Conservation (phyloP, 225 moss, liverwort and hornwort species). For the Climacium dendroides region DNA sequence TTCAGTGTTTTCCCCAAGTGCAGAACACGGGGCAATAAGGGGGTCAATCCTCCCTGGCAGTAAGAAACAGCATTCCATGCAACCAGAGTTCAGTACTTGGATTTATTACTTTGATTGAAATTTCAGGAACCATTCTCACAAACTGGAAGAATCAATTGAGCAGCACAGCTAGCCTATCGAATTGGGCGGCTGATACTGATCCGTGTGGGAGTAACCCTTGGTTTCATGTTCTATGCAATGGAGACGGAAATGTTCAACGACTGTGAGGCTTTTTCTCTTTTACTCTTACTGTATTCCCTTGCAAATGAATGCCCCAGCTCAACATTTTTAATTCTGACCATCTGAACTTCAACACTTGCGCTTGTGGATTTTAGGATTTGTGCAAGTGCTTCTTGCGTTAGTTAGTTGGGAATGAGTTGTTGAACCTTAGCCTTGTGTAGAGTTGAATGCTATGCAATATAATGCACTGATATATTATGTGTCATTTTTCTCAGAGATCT, state of each 20-base stretch:
- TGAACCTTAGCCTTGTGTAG: not conserved
- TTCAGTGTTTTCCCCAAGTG: too few relatives aligned
- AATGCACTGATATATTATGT: not conserved
- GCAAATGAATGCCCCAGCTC: not conserved
- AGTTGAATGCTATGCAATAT: not conserved
- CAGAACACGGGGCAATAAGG: too few relatives aligned
- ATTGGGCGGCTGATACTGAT: not conserved
- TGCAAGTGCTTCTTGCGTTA: not conserved
- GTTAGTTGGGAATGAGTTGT: not conserved
- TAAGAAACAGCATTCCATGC: not conserved
- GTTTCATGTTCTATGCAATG: not conserved
- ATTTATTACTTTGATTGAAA: not conserved
- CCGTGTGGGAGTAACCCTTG: not conserved
- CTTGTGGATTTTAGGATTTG: not conserved
- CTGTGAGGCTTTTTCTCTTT: not conserved
- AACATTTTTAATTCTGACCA: not conserved
- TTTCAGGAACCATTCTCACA: not conserved
- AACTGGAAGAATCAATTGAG: not conserved
- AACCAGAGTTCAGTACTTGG: not conserved
- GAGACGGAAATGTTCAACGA: accelerated
- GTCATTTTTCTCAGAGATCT: not conserved
- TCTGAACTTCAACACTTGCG: too few relatives aligned
- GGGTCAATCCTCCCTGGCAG: too few relatives aligned
- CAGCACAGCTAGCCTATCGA: accelerated
- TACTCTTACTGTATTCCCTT: not conserved